Conservation (phyloP, 169 alveolate genomes). For the Pseudocohnilembus persalinus region DNA sequence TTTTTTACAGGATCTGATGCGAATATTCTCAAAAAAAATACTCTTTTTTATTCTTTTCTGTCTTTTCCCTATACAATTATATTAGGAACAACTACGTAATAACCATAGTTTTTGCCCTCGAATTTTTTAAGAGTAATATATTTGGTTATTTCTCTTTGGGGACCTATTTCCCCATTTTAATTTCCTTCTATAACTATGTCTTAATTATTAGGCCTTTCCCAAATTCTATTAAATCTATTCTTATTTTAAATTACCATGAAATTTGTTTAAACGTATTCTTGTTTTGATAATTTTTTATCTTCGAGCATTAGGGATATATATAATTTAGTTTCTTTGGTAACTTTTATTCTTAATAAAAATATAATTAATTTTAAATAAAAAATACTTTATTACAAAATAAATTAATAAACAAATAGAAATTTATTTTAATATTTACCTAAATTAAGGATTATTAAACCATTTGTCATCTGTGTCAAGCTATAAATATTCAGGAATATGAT, state of each 20-base stretch:
- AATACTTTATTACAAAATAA: no score
- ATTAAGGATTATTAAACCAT: constrained; percentile 89
- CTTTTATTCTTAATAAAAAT: constrained; percentile 75
- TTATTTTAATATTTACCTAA: constrained; percentile 21
- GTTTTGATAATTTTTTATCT: constrained; percentile 81
- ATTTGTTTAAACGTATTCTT: constrained; percentile 77
- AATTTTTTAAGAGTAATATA: constrained; percentile 59
- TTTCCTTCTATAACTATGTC: constrained; percentile 60
- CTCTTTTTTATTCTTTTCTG: constrained; percentile 78
- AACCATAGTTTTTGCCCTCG: constrained; percentile 77
- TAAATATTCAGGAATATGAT: constrained; percentile 52
- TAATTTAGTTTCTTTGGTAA: constrained; percentile 76
- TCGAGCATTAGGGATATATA: constrained; percentile 84
- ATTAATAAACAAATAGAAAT: no score
- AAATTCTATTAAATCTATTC: constrained; percentile 71
- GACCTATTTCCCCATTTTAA: constrained; percentile 53
- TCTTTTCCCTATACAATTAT: constrained; percentile 59
- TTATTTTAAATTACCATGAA: constrained; percentile 78
- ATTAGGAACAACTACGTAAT: constrained; percentile 79
- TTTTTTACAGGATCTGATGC: constrained; percentile 57
- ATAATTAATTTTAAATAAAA: no score
- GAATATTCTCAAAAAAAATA: constrained; percentile 78
- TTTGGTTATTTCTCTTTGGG: constrained; percentile 82
- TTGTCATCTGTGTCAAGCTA: constrained; percentile 84
- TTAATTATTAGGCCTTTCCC: constrained; percentile 65